Conservation (phyloP, 2,329 filamentous ascomycete species). For the Fonsecaea nubica region DNA sequence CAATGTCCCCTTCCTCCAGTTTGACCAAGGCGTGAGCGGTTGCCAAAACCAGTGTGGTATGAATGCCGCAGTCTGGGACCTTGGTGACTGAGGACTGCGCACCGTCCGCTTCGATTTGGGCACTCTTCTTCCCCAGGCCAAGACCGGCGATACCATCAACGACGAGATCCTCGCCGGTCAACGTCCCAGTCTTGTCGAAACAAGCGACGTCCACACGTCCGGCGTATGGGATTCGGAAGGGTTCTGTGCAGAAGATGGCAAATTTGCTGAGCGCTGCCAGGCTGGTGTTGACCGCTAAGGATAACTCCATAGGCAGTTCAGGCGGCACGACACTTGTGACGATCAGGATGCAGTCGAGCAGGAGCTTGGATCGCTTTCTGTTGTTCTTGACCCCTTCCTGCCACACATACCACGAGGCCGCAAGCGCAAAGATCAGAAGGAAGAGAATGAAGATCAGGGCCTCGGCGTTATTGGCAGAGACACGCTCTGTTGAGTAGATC, state of each 20-base stretch:
- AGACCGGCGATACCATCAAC: constrained; percentile 96
- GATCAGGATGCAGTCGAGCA: constrained; percentile 96
- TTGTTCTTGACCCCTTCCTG: constrained; percentile 92
- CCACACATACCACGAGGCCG: constrained; percentile 99
- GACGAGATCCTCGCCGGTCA: constrained; percentile 95
- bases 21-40: constrained; percentile 96
- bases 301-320: constrained; percentile 97
- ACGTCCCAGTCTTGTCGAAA: constrained; percentile 97
- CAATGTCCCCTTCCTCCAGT: constrained; percentile 93
- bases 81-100: constrained; percentile 80
- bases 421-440: constrained; percentile 92
- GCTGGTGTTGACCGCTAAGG: constrained; percentile 95
- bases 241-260: constrained; percentile 98
- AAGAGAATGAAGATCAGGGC: constrained; percentile 98
- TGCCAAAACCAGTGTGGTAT: constrained; percentile 91
- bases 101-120: constrained; percentile 75
- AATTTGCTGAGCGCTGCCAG: constrained; percentile 91
- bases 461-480: constrained; percentile 97
- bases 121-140: constrained; percentile 71
- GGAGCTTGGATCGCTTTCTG: constrained; percentile 94
- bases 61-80: constrained; percentile 72
- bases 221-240: constrained; percentile 96
- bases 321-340: constrained; percentile 98
- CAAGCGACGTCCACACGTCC: constrained; percentile 95
- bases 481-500: constrained; percentile 98